Base-by-base conservation (phyloP, 495 filamentous ascomycete species). In the Neurospora terricola region DNA sequence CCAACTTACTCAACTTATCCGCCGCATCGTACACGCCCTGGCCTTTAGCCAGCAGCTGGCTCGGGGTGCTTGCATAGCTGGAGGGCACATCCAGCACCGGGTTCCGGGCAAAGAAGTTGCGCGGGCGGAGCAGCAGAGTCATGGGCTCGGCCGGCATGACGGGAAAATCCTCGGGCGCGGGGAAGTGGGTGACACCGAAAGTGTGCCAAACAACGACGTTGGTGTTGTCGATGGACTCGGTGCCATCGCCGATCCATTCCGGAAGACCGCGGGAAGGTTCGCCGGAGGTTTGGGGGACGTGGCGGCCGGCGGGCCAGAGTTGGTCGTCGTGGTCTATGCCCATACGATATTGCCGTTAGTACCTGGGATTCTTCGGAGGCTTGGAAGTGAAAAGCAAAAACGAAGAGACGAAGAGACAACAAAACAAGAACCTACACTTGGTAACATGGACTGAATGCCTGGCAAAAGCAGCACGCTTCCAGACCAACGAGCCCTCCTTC, bases 131-230 rank as follows among this genome's bases (percentile, higher is more conserved):
- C 34, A 97, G 84, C 76, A 97, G 79, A 8, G 90, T 93, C 89
- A 97, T 94, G 0, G 92, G 92, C 84, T 81, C 80, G 0, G 91
- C 92, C 2, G 94, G 95, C 95, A 98, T 98, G 76, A 98, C 86
- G 38, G 95, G 95, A 83, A 92, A 98, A 80, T 98, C 95, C 78
- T 98, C 95, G 0, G 94, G 94, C 1, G 93, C 82, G 0, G 95
- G 94, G 86, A 97, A 97, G 80, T 98, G 95, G 9, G 91, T 94
- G 6, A 97, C 84, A 38, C 95, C 95, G 77, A 97, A 98, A 0
- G 95, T 98, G 81, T 98, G 95, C 95, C 95, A 98, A 27, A 98
- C 87, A 4, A 98, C 95, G 30, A 97, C 81, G 81, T 98, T 92
- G 8, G 90, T 92, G 82, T 97, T 92, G 36, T 93, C 93, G 75